A percentile compares a stretch with the other conserved stretches of the same genome.
Evolutionary conservation across 2,329 filamentous ascomycete genomes (phyloP).

Genomic region (Cercospora berteroae): DNA sequence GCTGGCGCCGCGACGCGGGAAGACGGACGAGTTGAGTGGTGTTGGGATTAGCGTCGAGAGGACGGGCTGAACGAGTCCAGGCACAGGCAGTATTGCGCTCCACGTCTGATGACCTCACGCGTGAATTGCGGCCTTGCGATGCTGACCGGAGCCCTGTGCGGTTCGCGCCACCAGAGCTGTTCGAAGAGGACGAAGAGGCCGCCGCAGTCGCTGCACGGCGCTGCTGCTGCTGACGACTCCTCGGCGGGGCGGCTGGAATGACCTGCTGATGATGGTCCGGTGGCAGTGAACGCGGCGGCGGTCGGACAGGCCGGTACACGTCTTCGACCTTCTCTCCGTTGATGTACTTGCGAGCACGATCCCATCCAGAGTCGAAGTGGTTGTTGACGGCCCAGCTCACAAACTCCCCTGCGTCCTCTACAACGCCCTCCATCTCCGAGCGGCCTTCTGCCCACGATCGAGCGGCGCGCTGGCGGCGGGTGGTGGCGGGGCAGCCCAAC

Average conservation of each 20-base stretch:
- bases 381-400: conserved; percentile 29
- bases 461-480: neutral
- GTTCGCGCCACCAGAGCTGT: conserved; percentile 7
- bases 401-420: conserved; percentile 31
- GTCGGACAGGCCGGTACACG: conserved; percentile 8
- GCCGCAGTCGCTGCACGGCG: conserved; percentile 1
- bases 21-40: conserved; percentile 5
- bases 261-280: neutral
- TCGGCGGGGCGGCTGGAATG: neutral
- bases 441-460: neutral
- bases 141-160: conserved; percentile 15
- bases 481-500: conserved; percentile 14
- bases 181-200: conserved; percentile 4
- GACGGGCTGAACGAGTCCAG: neutral
- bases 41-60: neutral
- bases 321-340: conserved; percentile 26
- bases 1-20: conserved; percentile 20
- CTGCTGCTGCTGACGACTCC: conserved; percentile 3
- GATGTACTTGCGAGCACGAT: conserved; percentile 21
- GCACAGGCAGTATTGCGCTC: neutral
- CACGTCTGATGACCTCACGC: conserved; percentile 21
- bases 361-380: conserved; percentile 33
- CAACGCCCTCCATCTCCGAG: conserved; percentile 24
- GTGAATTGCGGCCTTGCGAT: conserved; percentile 13
- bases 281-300: neutral